A percentile compares a stretch with the other conserved stretches of the same genome.
Conservation (phyloP, 371 early-diverging fungal species). For the Coemansia sp. region DNA sequence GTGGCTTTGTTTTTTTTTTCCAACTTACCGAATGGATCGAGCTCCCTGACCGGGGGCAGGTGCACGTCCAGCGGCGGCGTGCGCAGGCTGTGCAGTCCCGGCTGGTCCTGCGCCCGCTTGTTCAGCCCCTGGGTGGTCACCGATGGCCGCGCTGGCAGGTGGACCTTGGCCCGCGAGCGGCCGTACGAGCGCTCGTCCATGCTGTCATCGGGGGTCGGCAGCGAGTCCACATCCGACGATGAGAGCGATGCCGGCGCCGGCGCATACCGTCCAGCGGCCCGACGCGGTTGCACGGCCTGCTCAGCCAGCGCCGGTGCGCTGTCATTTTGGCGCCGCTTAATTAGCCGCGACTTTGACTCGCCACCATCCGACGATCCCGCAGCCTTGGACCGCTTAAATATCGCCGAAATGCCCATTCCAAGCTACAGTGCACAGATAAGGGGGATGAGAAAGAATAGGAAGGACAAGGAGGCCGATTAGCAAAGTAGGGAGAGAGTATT, state of each 20-base stretch:
- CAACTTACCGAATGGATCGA: conserved; percentile 47
- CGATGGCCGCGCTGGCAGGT: not conserved
- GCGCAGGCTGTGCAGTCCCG: conserved; percentile 23
- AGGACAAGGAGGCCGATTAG: not conserved
- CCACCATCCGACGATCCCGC: conserved; percentile 1
- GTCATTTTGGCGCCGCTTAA: conserved; percentile 18
- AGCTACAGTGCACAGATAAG: conserved; percentile 1
- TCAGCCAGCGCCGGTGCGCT: not conserved
- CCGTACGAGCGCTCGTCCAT: conserved; percentile 4
- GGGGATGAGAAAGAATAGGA: no score
- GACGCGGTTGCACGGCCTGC: not conserved
- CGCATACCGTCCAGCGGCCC: not conserved
- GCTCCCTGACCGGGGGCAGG: conserved; percentile 17
- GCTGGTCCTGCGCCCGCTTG: conserved; percentile 2
- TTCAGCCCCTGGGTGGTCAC: not conserved
- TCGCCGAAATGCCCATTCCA: conserved; percentile 44
- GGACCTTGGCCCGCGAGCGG: not conserved
- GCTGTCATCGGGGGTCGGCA: conserved; percentile 32
- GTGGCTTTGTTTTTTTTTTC: not conserved
- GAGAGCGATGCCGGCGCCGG: conserved; percentile 4
- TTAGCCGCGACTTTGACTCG: conserved; percentile 15
- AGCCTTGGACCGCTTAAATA: conserved; percentile 41
- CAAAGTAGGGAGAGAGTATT: no score
- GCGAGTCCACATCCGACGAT: conserved; percentile 10
- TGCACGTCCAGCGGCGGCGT: conserved; percentile 30